Evolutionary conservation across 495 filamentous ascomycete genomes (phyloP).

Genomic region (Lindgomyces ingoldianus): DNA sequence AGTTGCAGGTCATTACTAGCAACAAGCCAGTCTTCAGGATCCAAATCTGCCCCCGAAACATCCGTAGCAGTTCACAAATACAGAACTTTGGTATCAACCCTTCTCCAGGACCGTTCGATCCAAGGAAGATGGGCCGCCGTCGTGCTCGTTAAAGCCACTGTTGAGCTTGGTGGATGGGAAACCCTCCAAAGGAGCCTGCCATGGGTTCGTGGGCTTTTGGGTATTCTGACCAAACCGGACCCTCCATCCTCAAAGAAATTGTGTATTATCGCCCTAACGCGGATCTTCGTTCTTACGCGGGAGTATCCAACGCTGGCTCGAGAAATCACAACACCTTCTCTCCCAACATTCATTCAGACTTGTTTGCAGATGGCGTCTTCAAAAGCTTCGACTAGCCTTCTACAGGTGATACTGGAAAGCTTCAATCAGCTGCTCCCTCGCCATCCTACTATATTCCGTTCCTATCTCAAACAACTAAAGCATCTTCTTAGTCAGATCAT

Average conservation of each 20-base stretch:
- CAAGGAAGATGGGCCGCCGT: conserved; percentile 76
- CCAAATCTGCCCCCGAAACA: conserved; percentile 60
- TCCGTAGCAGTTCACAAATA: conserved; percentile 71
- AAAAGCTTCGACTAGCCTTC: conserved; percentile 45
- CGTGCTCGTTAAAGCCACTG: conserved; percentile 72
- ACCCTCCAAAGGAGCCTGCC: conserved; percentile 65
- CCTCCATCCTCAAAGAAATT: conserved; percentile 70
- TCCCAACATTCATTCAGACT: conserved; percentile 70
- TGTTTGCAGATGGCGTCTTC: conserved; percentile 68
- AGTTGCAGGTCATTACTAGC: conserved; percentile 43
- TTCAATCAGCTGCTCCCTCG: conserved; percentile 69
- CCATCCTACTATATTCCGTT: conserved; percentile 77
- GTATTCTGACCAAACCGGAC: conserved; percentile 70
- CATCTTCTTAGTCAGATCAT: conserved; percentile 57
- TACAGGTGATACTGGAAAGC: conserved; percentile 64
- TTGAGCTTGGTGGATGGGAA: conserved; percentile 81
- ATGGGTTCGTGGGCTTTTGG: conserved; percentile 73
- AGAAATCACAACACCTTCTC: conserved; percentile 81
- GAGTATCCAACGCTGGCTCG: conserved; percentile 78
- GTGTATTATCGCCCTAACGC: conserved; percentile 70
- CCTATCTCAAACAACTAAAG: conserved; percentile 68
- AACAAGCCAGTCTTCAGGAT: conserved; percentile 36
- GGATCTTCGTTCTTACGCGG: conserved; percentile 79
- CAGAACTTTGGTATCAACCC: conserved; percentile 71
- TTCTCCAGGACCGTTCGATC: conserved; percentile 69